Evolutionary conservation across 148 eudicot species (phyloP).

Genomic region (Vaccinium macrocarpon): DNA sequence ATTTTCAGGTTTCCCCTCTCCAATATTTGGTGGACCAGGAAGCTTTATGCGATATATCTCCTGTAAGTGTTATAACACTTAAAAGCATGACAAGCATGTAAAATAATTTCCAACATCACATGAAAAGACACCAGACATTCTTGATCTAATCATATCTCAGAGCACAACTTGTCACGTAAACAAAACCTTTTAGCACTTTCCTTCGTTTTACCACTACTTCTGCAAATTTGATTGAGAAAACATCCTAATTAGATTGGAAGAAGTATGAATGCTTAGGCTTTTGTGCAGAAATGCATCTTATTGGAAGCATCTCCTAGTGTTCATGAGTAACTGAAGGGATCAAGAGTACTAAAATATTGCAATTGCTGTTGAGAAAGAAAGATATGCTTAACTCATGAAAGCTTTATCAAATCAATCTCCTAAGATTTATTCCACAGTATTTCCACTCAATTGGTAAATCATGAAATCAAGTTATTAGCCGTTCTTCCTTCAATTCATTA

Average conservation of each 20-base stretch:
- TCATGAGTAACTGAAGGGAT: not conserved
- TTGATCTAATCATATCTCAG: not conserved
- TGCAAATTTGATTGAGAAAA: not conserved
- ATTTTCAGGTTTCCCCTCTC: constrained; percentile 99
- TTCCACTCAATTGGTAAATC: not conserved
- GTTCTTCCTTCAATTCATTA: not conserved
- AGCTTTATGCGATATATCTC: constrained; percentile 91
- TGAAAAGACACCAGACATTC: not conserved
- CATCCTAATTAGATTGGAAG: not conserved
- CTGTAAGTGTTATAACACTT: constrained; percentile 33
- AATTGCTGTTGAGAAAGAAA: not conserved
- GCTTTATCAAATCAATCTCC: not conserved
- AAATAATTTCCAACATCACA: constrained; percentile 11
- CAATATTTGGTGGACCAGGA: constrained; percentile 92
- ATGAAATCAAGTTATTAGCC: not conserved
- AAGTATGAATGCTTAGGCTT: not conserved
- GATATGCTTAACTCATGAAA: not conserved
- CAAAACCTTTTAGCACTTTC: not conserved
- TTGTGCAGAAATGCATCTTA: not conserved
- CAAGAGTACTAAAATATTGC: not conserved
- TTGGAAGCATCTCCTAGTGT: not conserved
- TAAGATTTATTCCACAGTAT: not conserved
- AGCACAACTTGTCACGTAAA: not conserved
- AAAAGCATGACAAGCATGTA: constrained; percentile 7
- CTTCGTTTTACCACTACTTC: not conserved